Conservation (phyloP, 2,329 filamentous ascomycete genomes). For the Sporothrix schenckii region DNA sequence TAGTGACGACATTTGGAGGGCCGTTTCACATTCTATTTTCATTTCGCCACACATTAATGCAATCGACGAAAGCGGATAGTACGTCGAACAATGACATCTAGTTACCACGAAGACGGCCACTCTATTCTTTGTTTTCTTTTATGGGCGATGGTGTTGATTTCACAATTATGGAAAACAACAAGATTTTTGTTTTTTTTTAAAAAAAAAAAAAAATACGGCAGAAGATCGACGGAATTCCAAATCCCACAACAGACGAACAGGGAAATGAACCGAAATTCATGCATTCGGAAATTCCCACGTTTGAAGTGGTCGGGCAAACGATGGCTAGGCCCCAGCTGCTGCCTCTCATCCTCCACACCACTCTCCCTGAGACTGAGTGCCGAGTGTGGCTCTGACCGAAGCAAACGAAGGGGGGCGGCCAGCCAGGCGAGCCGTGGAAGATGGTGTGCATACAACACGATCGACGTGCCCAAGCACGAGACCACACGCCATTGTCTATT, state of each 20-base stretch:
- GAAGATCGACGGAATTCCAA: constrained; percentile 1
- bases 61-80: constrained; percentile 13
- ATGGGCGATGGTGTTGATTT: neutral
- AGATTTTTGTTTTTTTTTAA: neutral
- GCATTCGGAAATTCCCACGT: constrained; percentile 9
- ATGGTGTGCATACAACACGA: constrained; percentile 7
- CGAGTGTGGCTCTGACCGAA: neutral
- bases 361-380: neutral
- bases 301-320: constrained; percentile 12
- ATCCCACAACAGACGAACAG: constrained; percentile 2
- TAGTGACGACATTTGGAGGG: neutral
- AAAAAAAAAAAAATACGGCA: neutral
- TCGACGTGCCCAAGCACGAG: constrained; percentile 22
- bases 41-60: constrained; percentile 22
- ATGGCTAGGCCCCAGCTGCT: neutral
- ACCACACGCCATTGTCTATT: constrained; percentile 6
- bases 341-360: neutral
- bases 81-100: neutral
- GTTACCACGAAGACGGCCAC: neutral
- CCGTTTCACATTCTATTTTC: constrained; percentile 14
- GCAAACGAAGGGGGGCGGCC: neutral
- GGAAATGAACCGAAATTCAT: constrained; percentile 4
- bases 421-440: neutral
- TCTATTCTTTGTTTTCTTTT: neutral
- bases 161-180: neutral